These are phyloP conservation scores for Viola pubescens DNA, from an alignment of 441 rosid species.

Conservation along the genomic window DNA sequence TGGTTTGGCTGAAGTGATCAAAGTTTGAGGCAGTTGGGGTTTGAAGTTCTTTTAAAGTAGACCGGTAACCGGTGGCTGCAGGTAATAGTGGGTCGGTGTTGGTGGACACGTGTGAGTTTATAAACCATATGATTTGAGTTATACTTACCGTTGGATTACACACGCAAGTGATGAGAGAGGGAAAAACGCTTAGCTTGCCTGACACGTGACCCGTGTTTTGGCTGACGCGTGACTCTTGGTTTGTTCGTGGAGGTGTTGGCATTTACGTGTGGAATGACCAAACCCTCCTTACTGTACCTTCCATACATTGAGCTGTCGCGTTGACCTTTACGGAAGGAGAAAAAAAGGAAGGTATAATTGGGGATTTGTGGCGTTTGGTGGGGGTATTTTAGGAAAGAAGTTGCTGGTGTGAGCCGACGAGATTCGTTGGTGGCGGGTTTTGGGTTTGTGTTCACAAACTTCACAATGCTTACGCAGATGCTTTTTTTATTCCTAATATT, in stretches of 20 bases:
- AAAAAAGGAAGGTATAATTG: no score
- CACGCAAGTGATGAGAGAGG: slow-evolving; percentile 12
- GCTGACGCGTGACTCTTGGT: slow-evolving; percentile 33
- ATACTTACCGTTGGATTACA: slow-evolving; percentile 15
- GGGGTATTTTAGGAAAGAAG: neutral
- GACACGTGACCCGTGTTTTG: slow-evolving; percentile 34
- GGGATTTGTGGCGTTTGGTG: no score
- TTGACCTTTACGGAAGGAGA: slow-evolving; percentile 15
- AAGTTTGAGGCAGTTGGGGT: neutral
- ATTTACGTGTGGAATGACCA: slow-evolving; percentile 9
- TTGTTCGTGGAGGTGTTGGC: neutral
- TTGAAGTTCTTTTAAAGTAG: slow-evolving; percentile 10
- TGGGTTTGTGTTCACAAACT: neutral
- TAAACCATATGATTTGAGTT: slow-evolving; percentile 15
- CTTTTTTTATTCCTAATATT: neutral
- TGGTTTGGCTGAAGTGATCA: slow-evolving; percentile 7
- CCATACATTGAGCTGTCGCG: neutral
- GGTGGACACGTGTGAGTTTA: slow-evolving; percentile 38
- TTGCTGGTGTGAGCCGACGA: neutral
- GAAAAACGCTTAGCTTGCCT: neutral
- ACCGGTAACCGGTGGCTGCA: slow-evolving; percentile 24
- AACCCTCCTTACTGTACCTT: slow-evolving; percentile 11
- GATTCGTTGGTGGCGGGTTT: neutral
- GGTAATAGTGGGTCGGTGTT: neutral
- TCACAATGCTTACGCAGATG: neutral